Evolutionary conservation across 1,284 basidiomycete genomes (phyloP).

Genomic region (Xanthoconium separans): DNA sequence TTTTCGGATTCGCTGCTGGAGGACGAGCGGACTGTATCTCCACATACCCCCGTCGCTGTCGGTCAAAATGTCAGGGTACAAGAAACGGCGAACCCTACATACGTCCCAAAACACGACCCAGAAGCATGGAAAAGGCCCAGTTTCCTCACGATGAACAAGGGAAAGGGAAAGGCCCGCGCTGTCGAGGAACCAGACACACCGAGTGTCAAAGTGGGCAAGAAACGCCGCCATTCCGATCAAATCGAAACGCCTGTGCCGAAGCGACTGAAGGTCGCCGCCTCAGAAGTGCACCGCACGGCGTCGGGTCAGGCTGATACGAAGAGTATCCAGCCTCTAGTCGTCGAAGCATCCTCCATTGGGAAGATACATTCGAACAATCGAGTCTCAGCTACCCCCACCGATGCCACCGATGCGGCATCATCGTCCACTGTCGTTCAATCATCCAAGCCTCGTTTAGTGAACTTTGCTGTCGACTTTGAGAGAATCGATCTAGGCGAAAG

Average conservation of each 20-base stretch:
- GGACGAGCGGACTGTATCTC: not conserved
- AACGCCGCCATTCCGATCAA: constrained; percentile 13
- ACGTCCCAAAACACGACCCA: constrained; percentile 18
- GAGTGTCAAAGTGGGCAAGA: constrained; percentile 8
- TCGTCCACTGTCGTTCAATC: too few relatives aligned
- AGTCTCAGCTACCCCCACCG: not conserved
- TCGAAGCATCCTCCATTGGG: not conserved
- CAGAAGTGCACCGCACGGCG: not conserved
- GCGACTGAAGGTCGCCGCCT: constrained; percentile 4
- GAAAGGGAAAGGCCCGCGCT: constrained; percentile 18
- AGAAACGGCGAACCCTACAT: not conserved
- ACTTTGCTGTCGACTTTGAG: constrained; percentile 18
- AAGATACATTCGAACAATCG: constrained; percentile 1
- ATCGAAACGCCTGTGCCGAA: constrained; percentile 14
- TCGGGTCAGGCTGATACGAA: not conserved
- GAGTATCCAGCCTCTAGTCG: not conserved
- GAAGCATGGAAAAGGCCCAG: constrained; percentile 30
- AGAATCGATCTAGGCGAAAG: constrained; percentile 5
- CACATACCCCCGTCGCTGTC: not conserved
- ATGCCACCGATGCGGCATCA: not conserved
- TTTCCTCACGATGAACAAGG: constrained; percentile 24
- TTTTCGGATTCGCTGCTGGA: constrained; percentile 21
- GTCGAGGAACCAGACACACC: constrained; percentile 3
- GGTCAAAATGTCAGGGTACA: not conserved
- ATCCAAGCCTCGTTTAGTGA: constrained; percentile 21